Evolutionary conservation across 2,329 filamentous ascomycete species (phyloP), one percentile per base, ranked within the genome.

Genomic region (Epichloe brachyelytri): DNA sequence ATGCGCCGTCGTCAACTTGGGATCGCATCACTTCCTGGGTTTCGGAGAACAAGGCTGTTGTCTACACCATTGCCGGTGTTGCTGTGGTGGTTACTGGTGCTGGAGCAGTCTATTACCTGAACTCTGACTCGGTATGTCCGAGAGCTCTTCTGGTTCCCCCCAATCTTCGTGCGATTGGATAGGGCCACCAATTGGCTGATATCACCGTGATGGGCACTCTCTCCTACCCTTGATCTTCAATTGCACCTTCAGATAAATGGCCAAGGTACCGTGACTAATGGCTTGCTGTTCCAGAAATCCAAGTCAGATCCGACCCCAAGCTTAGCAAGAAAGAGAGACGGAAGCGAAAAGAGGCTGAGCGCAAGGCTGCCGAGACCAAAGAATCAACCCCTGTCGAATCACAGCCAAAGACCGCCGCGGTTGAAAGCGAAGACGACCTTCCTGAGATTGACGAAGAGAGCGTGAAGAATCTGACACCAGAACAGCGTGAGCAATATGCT

Each of bases 51-150:
- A 97, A 96, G 75, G 86, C 88, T 46, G 79, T 91, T 50, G 90
- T 95, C 56, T 98, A 96, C 71, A 96, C 93, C 59, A 88, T 97
- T 70, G 93, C 91, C 51, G 93, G 93, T 63, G 86, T 95, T 54
- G 91, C 91, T 50, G 79, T 95, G 46, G 88, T 96, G 43, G 86
- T 95, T 51, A 93, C 88, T 14, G 88, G 87, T 55, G 91, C 90
- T 36, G 91, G 93, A 60, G 87, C 88, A 43, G 85, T 95, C 64
- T 98, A 97, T 75, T 97, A 96, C 69, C 75, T 95, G 59, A 85
- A 73, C 56, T 72, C 68, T 56, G 75, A 78, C 59, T 71, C 75
- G 59, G 79, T 83, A 72, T 43, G 67, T 68, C 33, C 40, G 38
- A 11, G 20, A 38, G n/a, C n/a, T 22, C 17, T 34, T 26, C 40